Base-by-base conservation (phyloP, 176 grass and related monocot genomes). In the Otatea glauca region DNA sequence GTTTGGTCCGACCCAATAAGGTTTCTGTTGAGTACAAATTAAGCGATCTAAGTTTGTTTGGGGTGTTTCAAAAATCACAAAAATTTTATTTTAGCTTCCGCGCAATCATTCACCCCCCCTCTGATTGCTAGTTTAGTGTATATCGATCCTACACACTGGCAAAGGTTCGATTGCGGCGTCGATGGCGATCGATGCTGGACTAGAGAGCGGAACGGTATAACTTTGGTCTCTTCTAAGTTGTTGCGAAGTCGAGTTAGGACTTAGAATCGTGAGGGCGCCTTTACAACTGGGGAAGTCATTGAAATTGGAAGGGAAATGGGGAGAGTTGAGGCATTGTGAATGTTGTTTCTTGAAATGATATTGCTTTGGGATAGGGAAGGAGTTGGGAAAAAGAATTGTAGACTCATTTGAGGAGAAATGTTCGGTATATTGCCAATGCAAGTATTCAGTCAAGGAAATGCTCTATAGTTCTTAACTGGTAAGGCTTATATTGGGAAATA, bases 201-300 rank as follows among this genome's bases (percentile, higher is more conserved):
- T 74, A 73, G 73, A 68, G 67, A 58, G 73, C 45, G 50, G 61
- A 76, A 70, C 27, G 77, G 83, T 89, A 89, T 11, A 35, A 6
- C 23, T 32, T n/a, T 75, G 10, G 17, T 75, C 77, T n/a, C 51
- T 74, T 67, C 34, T 68, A 78, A 53, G 14, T 75, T 34, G 32
- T 74, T 76, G 34, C 49, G 2, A 85, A 77, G 45, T 47, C 21
- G 42, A 54, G 41, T 7, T 44, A 70, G 3, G 47, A 45, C 43
- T 10, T 45, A 39, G 50, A 35, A 60, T 60, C 25, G 23, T 60
- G 24, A 8, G 11, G 38, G 50, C 13, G 10, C 38, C 7, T 70
- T 38, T 59, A 21, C 18, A 14, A 44, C 48, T 60, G 20, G 5
- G 1, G 18, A n/a, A 25, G 8, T 37, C 8, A 37, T 83, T 70